Evolutionary conservation across 805 yeast species (phyloP).

Genomic region (Yarrowia sp.): DNA sequence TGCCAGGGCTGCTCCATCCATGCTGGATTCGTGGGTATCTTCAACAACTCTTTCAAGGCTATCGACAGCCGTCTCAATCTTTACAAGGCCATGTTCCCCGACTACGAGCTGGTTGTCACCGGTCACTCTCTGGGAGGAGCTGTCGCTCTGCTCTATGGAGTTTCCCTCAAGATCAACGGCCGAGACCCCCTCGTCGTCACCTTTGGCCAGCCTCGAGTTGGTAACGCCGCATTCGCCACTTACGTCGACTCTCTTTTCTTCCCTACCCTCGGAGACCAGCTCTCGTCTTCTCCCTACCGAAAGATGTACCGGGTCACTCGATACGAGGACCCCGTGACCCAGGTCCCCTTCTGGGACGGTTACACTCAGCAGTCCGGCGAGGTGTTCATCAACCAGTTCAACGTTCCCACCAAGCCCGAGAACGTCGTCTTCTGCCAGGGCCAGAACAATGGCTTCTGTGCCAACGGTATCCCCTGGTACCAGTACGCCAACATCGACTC

Average conservation of each 20-base stretch:
- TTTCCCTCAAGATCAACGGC: conserved; percentile 2
- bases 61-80: not conserved
- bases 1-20: conserved; percentile 9
- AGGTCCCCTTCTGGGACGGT: conserved; percentile 26
- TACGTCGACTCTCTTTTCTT: conserved; percentile 20
- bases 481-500: conserved; percentile 11
- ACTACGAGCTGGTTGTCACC: conserved; percentile 4
- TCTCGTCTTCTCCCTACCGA: not conserved
- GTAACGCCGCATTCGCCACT: conserved; percentile 8
- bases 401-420: not conserved
- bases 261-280: not conserved
- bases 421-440: conserved; percentile 20
- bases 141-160: conserved; percentile 13
- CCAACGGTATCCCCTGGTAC: conserved; percentile 21
- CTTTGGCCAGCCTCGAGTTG: conserved; percentile 24
- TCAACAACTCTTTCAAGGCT: not conserved
- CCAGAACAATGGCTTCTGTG: conserved; percentile 14
- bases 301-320: conserved; percentile 22
- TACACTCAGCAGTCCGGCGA: conserved; percentile 20
- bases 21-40: conserved; percentile 6
- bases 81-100: conserved; percentile 6
- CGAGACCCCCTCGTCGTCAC: conserved; percentile 22
- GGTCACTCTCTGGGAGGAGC: conserved; percentile 27
- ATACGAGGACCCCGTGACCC: conserved; percentile 20
- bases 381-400: conserved; percentile 1